phyloP scores from a whole-genome alignment of 176 grass and related monocot species.

The Dendrocalamus sinicus region DNA sequence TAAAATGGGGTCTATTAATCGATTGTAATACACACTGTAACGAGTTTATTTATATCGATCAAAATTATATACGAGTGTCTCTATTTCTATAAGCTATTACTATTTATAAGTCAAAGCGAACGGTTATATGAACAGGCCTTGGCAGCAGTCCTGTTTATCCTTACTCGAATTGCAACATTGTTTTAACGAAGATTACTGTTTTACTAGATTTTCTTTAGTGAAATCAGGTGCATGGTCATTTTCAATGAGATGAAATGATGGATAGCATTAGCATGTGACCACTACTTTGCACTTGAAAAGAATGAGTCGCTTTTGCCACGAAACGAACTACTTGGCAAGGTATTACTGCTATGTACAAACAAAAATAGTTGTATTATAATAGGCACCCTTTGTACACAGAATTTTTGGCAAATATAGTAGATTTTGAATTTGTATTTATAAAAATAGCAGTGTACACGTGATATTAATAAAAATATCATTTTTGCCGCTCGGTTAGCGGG shows the following conservation, averaged over 20 bases:
- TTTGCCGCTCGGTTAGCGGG: too few relatives aligned
- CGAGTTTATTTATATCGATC: too few relatives aligned
- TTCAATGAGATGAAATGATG: neutral
- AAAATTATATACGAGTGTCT: too few relatives aligned
- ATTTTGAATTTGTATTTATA: too few relatives aligned
- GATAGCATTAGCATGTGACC: neutral
- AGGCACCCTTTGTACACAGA: neutral
- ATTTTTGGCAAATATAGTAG: too few relatives aligned
- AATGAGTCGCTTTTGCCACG: neutral
- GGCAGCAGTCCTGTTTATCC: neutral
- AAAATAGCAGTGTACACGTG: too few relatives aligned
- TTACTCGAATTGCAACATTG: neutral
- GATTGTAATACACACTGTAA: too few relatives aligned
- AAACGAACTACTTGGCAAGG: neutral
- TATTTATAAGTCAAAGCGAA: too few relatives aligned
- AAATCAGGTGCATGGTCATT: neutral
- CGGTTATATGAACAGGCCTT: too few relatives aligned
- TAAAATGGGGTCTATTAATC: too few relatives aligned
- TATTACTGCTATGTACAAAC: neutral
- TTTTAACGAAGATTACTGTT: neutral
- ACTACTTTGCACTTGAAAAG: neutral
- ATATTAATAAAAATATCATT: too few relatives aligned
- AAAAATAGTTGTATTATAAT: neutral
- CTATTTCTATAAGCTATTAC: too few relatives aligned
- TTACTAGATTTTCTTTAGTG: neutral